Conservation (phyloP, 352 stramenopile genomes). For the Phytophthora rubi region DNA sequence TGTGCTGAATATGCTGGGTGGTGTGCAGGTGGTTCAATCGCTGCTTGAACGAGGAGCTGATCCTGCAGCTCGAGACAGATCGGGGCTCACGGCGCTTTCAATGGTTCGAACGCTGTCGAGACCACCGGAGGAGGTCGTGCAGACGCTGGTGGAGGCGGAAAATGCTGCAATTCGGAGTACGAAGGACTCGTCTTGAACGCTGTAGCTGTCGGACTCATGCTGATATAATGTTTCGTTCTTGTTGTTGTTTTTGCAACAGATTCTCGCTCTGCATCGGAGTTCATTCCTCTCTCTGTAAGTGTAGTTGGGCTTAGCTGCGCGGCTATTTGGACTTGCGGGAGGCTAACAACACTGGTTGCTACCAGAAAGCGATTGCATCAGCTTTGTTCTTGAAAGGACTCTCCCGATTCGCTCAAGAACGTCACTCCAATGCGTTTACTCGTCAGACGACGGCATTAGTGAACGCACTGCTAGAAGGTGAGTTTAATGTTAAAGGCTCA, state of each 20-base stretch:
- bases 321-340: neutral
- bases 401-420: constrained; percentile 32
- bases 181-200: neutral
- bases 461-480: constrained; percentile 47
- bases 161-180: constrained; percentile 33
- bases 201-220: neutral
- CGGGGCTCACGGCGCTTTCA: constrained; percentile 71
- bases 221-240: neutral
- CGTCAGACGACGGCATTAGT: constrained; percentile 42
- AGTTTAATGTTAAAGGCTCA: neutral
- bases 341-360: neutral
- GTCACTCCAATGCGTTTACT: constrained; percentile 33
- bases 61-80: constrained; percentile 53
- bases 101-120: constrained; percentile 71
- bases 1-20: constrained; percentile 1
- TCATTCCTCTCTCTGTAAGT: constrained; percentile 33
- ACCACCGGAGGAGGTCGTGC: constrained; percentile 68
- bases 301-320: neutral
- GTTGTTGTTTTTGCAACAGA: constrained; percentile 16
- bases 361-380: constrained; percentile 56
- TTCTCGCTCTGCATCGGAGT: constrained; percentile 21
- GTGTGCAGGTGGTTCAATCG: constrained; percentile 49
- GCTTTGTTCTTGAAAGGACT: constrained; percentile 50
- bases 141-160: constrained; percentile 62
- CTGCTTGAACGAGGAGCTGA: constrained; percentile 63